Conservation (phyloP, 805 yeast species). For the Kazachstania bromeliacearum region DNA sequence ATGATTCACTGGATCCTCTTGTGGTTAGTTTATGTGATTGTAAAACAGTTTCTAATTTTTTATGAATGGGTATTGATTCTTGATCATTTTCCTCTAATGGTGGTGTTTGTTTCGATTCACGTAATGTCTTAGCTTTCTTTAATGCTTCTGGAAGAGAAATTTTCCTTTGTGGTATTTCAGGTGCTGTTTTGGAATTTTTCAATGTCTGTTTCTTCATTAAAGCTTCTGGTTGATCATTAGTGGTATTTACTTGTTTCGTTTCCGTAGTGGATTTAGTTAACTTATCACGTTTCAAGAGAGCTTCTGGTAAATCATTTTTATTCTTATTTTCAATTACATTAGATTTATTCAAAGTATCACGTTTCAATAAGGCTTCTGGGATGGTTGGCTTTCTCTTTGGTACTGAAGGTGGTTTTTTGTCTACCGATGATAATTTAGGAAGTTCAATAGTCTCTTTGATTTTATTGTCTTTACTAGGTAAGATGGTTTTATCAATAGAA, state of each 20-base stretch:
- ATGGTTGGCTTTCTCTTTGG: conserved; percentile 8
- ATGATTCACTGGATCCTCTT: not conserved
- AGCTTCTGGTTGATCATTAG: conserved; percentile 20
- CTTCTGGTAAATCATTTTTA: conserved; percentile 18
- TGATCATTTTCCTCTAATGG: not conserved
- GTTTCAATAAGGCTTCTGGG: conserved; percentile 19
- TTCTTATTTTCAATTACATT: not conserved
- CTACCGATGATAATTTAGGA: conserved; percentile 13
- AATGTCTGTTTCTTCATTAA: conserved; percentile 8
- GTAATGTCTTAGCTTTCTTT: conserved; percentile 14
- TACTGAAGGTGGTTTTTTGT: conserved; percentile 6
- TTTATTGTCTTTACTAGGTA: not conserved
- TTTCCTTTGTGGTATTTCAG: conserved; percentile 22
- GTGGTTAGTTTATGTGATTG: conserved; percentile 1
- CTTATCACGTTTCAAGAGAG: conserved; percentile 8
- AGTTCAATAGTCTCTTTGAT: conserved; percentile 2
- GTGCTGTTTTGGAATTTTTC: conserved; percentile 11
- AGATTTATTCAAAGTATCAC: conserved; percentile 3
- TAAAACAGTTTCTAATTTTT: conserved; percentile 11
- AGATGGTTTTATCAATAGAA: conserved; percentile 5
- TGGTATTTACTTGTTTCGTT: too few relatives aligned
- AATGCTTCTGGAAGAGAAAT: conserved; percentile 25
- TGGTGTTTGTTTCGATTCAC: conserved; percentile 2
- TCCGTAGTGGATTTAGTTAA: conserved; percentile 5
- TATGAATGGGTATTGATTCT: not conserved